phyloP scores from a whole-genome alignment of 768 basidiomycete genomes.

The Suillus spraguei region DNA sequence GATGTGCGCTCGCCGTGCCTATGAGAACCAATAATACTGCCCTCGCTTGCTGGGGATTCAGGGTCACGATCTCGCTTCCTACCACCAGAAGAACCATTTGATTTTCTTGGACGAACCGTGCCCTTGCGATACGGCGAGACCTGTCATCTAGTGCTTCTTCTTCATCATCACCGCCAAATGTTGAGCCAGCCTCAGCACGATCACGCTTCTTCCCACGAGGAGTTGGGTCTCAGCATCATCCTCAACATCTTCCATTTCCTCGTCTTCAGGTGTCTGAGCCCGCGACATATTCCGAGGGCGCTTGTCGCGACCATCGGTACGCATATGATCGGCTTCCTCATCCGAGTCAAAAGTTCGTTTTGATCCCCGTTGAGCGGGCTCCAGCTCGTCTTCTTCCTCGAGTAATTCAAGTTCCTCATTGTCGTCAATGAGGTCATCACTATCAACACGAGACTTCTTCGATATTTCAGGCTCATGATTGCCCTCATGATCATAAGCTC shows the following conservation, averaged over 20 bases:
- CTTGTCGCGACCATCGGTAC: constrained; percentile 48
- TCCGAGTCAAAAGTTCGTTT: constrained; percentile 51
- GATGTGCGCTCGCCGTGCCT: constrained; percentile 13
- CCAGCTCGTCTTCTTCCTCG: constrained; percentile 30
- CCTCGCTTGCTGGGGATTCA: constrained; percentile 43
- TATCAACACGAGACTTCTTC: constrained; percentile 59
- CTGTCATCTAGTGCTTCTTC: constrained; percentile 42
- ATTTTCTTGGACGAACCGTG: constrained; percentile 54
- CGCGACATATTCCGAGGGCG: constrained; percentile 56
- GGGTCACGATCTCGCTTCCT: constrained; percentile 68
- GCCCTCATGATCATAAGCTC: constrained; percentile 46
- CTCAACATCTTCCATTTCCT: constrained; percentile 40
- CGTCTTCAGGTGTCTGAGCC: constrained; percentile 40
- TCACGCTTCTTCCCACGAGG: constrained; percentile 72
- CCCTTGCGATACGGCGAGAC: constrained; percentile 54
- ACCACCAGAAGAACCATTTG: constrained; percentile 50
- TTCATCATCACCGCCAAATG: constrained; percentile 62
- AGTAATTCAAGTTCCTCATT: constrained; percentile 49
- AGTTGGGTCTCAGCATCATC: constrained; percentile 42
- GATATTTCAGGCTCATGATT: constrained; percentile 42
- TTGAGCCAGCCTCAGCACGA: constrained; percentile 71
- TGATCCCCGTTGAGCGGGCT: constrained; percentile 41
- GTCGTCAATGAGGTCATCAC: constrained; percentile 48
- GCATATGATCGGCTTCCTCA: constrained; percentile 44
- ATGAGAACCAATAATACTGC: constrained; percentile 19